Conservation (phyloP, 805 yeast genomes). For the Cyberlindnera lachancei region DNA sequence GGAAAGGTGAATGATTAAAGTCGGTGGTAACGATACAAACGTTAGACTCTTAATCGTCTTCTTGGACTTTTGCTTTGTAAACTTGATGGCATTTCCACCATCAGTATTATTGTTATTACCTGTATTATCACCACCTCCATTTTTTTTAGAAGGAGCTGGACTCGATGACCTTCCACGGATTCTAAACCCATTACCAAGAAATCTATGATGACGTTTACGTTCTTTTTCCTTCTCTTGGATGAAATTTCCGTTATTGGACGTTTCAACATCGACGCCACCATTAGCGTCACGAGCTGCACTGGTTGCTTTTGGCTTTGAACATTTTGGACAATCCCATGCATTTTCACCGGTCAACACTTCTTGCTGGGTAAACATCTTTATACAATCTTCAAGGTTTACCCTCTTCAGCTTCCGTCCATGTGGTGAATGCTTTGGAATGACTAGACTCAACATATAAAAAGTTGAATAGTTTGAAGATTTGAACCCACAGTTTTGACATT, state of each 20-base stretch:
- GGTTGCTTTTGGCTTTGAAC: constrained; percentile 25
- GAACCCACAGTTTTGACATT: constrained; percentile 59
- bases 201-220: constrained; percentile 18
- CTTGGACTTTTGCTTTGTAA: constrained; percentile 10
- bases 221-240: constrained; percentile 14
- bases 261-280: no score
- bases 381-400: constrained; percentile 53
- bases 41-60: constrained; percentile 55
- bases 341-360: constrained; percentile 65
- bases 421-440: constrained; percentile 37
- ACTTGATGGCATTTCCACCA: constrained; percentile 3
- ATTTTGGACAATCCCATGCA: constrained; percentile 81
- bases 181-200: constrained; percentile 17
- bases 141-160: constrained; percentile 11
- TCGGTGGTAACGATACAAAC: constrained; percentile 73
- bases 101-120: neutral
- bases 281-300: no score
- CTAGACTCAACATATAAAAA: constrained; percentile 55
- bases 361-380: constrained; percentile 51
- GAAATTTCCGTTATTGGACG: constrained; percentile 17
- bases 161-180: constrained; percentile 25
- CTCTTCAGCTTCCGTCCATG: constrained; percentile 26
- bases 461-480: constrained; percentile 53
- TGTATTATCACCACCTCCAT: neutral
- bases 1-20: constrained; percentile 77